Percentiles rank a stretch among this genome's conserved stretches.
Evolutionary conservation across 2,329 filamentous ascomycete species (phyloP).

Genomic region (Ambrosiella cleistominuta): DNA sequence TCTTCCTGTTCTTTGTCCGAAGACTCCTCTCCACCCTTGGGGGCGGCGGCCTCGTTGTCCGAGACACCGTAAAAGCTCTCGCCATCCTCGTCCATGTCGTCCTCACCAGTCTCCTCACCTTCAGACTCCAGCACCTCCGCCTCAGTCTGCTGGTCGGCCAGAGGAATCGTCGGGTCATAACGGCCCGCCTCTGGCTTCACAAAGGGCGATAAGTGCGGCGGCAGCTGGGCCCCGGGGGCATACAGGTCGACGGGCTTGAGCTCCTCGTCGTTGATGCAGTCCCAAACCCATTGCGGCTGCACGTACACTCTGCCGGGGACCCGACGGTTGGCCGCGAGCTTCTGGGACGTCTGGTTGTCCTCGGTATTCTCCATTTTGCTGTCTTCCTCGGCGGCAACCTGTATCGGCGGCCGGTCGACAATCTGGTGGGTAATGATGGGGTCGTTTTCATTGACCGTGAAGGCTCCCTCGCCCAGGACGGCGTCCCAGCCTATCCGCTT

Average conservation of each 20-base stretch:
- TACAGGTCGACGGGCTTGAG: conserved; percentile 76
- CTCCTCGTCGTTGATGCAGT: conserved; percentile 83
- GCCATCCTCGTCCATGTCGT: conserved; percentile 30
- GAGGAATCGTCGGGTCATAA: conserved; percentile 75
- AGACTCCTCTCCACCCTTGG: conserved; percentile 21
- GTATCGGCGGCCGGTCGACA: conserved; percentile 70
- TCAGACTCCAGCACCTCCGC: conserved; percentile 61
- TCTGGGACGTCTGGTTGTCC: conserved; percentile 45
- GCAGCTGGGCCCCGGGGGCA: conserved; percentile 72
- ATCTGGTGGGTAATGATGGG: conserved; percentile 89
- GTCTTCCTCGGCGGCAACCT: conserved; percentile 34
- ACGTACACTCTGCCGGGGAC: conserved; percentile 86
- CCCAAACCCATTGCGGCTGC: conserved; percentile 98
- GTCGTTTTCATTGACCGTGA: conserved; percentile 76
- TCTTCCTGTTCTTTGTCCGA: conserved; percentile 32
- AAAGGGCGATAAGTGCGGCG: conserved; percentile 91
- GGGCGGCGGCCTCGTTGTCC: conserved; percentile 18
- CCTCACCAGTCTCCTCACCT: conserved; percentile 34
- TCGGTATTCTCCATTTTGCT: conserved; percentile 25
- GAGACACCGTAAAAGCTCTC: conserved; percentile 29
- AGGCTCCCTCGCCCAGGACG: conserved; percentile 78
- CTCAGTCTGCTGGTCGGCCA: conserved; percentile 78
- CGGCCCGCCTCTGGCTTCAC: conserved; percentile 71
- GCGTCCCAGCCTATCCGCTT: conserved; percentile 91
- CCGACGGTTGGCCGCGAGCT: conserved; percentile 44